These are phyloP conservation scores for Astrephomene gubernaculifera DNA, from an alignment of 139 green algal genomes.

Conservation along the genomic window DNA sequence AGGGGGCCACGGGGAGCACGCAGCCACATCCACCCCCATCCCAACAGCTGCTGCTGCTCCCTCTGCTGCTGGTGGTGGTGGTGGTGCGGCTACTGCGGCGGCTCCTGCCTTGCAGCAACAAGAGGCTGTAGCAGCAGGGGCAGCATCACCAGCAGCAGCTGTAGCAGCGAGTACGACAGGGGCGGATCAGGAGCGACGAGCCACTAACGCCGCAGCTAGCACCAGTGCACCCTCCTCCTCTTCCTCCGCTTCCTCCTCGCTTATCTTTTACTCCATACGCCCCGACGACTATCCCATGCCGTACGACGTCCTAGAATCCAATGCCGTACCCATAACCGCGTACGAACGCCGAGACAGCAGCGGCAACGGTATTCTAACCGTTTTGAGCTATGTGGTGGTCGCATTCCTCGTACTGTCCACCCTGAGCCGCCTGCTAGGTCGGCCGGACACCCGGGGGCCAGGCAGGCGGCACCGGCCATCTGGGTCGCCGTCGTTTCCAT, in stretches of 20 bases:
- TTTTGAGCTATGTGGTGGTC: conserved; percentile 76
- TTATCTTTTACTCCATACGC: conserved; percentile 79
- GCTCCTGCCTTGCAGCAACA: too few relatives aligned
- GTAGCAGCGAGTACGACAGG: too few relatives aligned
- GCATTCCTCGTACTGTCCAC: conserved; percentile 70
- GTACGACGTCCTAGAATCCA: conserved; percentile 9
- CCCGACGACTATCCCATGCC: conserved; percentile 74
- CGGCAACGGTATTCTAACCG: conserved; percentile 15
- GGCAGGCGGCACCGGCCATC: neutral
- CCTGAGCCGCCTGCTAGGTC: conserved; percentile 74
- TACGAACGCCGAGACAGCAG: conserved; percentile 21
- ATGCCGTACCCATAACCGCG: conserved; percentile 22
- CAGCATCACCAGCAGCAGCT: too few relatives aligned
- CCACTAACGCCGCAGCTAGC: neutral
- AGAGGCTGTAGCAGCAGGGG: too few relatives aligned
- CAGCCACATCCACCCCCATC: too few relatives aligned
- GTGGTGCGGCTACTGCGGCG: too few relatives aligned
- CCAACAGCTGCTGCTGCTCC: too few relatives aligned
- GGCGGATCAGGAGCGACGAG: neutral
- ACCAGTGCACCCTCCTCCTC: neutral
- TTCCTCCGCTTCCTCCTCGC: neutral
- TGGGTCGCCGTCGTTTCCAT: conserved; percentile 42
- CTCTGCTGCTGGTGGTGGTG: too few relatives aligned
- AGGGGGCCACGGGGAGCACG: too few relatives aligned
- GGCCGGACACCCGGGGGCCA: neutral